These are phyloP conservation scores for Bacidia rubella DNA, from an alignment of 495 filamentous ascomycete genomes.

Conservation along the genomic window DNA sequence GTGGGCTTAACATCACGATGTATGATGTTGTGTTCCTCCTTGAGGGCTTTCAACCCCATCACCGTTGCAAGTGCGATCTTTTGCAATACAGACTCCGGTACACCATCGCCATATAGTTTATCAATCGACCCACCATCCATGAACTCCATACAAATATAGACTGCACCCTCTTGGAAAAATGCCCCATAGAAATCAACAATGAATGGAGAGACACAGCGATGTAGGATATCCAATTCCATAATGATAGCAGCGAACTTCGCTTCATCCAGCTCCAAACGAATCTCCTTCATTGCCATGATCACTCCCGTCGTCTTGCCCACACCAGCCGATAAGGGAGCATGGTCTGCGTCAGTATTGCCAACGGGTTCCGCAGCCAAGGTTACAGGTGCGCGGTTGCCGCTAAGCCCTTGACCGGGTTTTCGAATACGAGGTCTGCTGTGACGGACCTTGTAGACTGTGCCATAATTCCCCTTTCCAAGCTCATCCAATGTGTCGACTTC, in stretches of 20 bases:
- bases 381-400: constrained; percentile 35
- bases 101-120: constrained; percentile 85
- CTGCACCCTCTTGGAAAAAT: constrained; percentile 97
- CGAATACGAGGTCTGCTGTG: constrained; percentile 70
- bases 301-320: constrained; percentile 44
- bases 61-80: constrained; percentile 87
- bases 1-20: constrained; percentile 98
- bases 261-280: constrained; percentile 91
- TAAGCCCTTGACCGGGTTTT: constrained; percentile 63
- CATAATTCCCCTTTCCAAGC: constrained; percentile 95
- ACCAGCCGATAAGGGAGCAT: constrained; percentile 14
- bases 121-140: constrained; percentile 99
- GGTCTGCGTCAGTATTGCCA: constrained; percentile 19
- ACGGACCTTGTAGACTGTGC: constrained; percentile 91
- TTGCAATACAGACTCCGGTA: constrained; percentile 76
- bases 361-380: constrained; percentile 2
- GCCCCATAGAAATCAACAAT: constrained; percentile 98
- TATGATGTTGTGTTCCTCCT: constrained; percentile 99
- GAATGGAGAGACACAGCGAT: constrained; percentile 86
- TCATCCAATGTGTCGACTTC: constrained; percentile 93
- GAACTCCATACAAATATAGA: constrained; percentile 98
- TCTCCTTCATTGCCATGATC: constrained; percentile 99
- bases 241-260: constrained; percentile 94
- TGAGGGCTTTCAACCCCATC: constrained; percentile 81
- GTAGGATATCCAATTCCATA: constrained; percentile 93